These are phyloP conservation scores for Ustilago tritici DNA, from an alignment of 1,284 basidiomycete genomes.

Conservation along the genomic window DNA sequence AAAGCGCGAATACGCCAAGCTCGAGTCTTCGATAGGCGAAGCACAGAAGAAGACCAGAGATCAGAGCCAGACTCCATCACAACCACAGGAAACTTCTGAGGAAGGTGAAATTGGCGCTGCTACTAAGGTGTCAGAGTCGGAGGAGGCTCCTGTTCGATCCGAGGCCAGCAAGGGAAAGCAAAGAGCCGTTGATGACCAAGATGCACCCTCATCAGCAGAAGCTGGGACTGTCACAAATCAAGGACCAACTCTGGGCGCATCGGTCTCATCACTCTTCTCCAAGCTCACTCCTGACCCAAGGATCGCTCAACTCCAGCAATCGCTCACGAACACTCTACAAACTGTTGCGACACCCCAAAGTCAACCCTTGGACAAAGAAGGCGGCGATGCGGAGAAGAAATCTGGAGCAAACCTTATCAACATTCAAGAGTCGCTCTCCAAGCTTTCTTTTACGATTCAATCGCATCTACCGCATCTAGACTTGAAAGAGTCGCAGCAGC, in stretches of 20 bases:
- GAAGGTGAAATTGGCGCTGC: background rate
- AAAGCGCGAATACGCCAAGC: constrained; percentile 48
- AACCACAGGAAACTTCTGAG: background rate
- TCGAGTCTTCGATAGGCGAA: constrained; percentile 60
- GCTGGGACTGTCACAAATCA: background rate
- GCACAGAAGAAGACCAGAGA: constrained; percentile 57
- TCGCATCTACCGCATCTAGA: constrained; percentile 58
- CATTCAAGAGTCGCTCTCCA: constrained; percentile 49
- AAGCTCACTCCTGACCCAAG: constrained; percentile 45
- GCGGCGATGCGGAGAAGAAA: background rate
- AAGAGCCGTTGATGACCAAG: constrained; percentile 27
- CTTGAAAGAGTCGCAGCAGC: constrained; percentile 52
- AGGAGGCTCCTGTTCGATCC: constrained; percentile 6
- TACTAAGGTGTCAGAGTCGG: background rate
- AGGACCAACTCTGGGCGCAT: constrained; percentile 33
- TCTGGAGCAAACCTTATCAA: constrained; percentile 23
- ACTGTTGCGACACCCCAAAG: constrained; percentile 20
- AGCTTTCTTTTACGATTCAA: constrained; percentile 53
- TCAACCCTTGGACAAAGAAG: constrained; percentile 7
- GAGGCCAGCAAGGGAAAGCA: constrained; percentile 48
- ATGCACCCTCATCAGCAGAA: background rate
- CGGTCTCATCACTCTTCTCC: constrained; percentile 44
- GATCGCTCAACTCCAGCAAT: constrained; percentile 42
- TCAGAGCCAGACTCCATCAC: constrained; percentile 25
- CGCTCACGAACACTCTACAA: constrained; percentile 36